phyloP scores from a whole-genome alignment of 73 alveolate genomes.

The Paramecium biaurelia region DNA sequence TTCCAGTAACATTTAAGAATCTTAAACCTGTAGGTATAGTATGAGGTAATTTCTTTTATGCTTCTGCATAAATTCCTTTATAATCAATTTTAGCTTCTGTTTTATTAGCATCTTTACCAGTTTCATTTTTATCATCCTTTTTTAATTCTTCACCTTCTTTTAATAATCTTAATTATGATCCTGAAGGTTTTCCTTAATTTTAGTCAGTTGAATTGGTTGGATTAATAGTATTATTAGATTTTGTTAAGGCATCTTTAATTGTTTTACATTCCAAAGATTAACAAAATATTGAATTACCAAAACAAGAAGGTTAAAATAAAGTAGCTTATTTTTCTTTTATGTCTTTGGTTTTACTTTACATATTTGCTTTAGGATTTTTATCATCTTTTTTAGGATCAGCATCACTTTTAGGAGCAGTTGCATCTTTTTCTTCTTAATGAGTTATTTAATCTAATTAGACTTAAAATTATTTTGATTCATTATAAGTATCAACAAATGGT shows the following conservation, averaged over 20 bases:
- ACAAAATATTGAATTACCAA: conserved; percentile 46
- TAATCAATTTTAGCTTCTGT: conserved; percentile 30
- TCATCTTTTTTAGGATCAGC: neutral
- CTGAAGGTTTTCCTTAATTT: neutral
- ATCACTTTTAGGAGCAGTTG: neutral
- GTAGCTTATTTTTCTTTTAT: neutral
- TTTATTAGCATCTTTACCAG: neutral
- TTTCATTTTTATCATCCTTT: neutral
- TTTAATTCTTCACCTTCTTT: neutral
- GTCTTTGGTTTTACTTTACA: conserved; percentile 22
- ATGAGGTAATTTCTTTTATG: conserved; percentile 23
- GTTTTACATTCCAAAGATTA: neutral
- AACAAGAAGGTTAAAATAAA: conserved; percentile 41
- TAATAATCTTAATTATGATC: neutral
- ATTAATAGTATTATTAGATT: neutral
- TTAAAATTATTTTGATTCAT: neutral
- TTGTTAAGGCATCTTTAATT: conserved; percentile 11
- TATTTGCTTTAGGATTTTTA: neutral
- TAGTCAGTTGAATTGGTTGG: neutral
- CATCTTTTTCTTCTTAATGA: neutral
- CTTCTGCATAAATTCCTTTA: conserved; percentile 1
- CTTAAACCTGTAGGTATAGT: conserved; percentile 9
- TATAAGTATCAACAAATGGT: conserved; percentile 9
- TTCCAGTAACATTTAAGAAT: conserved; percentile 35
- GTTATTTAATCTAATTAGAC: neutral